A percentile compares a stretch with the other conserved stretches of the same genome.
Evolutionary conservation across 371 early-diverging fungal species (phyloP).

Genomic region (Neoconidiobolus thromboides): DNA sequence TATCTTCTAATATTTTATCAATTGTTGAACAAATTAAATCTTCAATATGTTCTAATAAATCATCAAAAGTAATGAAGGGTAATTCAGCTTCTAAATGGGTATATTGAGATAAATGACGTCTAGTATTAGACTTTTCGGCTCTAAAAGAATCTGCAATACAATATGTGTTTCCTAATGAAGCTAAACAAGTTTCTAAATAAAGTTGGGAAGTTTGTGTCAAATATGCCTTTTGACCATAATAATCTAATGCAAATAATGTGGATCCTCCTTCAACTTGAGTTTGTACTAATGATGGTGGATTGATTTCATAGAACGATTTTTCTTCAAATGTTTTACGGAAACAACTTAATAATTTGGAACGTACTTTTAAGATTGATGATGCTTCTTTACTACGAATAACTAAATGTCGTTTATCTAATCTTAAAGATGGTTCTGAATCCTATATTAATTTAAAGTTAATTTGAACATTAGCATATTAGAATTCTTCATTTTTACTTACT

Average conservation of each 20-base stretch:
- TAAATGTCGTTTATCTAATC: constrained; percentile 91
- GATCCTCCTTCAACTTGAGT: constrained; percentile 99
- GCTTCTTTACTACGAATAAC: constrained; percentile 89
- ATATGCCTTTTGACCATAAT: constrained; percentile 96
- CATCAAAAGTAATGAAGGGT: constrained; percentile 87
- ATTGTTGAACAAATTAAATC: constrained; percentile 78
- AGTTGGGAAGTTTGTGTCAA: constrained; percentile 99
- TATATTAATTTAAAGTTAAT: constrained; percentile 6
- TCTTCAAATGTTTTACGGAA: constrained; percentile 90
- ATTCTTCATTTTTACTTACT: constrained; percentile 10
- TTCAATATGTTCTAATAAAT: constrained; percentile 81
- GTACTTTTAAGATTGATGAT: constrained; percentile 76
- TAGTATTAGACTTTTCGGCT: constrained; percentile 99
- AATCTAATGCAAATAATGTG: constrained; percentile 93
- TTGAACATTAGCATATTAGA: background rate
- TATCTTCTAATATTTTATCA: constrained; percentile 58
- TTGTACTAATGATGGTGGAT: constrained; percentile 99
- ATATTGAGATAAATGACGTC: constrained; percentile 95
- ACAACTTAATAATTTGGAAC: constrained; percentile 70
- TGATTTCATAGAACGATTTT: constrained; percentile 79
- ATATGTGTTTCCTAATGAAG: constrained; percentile 93
- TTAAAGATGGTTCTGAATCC: constrained; percentile 76
- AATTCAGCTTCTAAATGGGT: constrained; percentile 99
- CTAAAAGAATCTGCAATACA: constrained; percentile 97
- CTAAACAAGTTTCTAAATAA: constrained; percentile 95